These are phyloP conservation scores for Emmonsiellopsis sp. DNA, from an alignment of 2,329 filamentous ascomycete genomes.

Conservation along the genomic window DNA sequence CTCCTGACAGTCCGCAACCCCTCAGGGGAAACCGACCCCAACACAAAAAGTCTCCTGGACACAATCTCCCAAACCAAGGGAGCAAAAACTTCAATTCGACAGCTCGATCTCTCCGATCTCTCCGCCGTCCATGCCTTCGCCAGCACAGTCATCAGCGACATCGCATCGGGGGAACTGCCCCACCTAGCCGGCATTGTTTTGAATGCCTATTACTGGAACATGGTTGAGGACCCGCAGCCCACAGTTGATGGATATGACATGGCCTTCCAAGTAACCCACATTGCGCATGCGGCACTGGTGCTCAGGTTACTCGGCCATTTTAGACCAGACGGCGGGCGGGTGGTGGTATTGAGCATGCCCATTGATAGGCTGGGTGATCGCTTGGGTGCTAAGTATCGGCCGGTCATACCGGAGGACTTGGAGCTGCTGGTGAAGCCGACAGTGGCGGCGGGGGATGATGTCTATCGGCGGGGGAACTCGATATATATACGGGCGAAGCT, in stretches of 20 bases:
- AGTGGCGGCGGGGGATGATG: too few species aligned
- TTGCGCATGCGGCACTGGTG: background rate
- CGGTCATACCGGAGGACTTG: too few species aligned
- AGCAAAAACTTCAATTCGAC: too few species aligned
- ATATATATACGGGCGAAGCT: too few species aligned
- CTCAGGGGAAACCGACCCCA: background rate
- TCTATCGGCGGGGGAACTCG: too few species aligned
- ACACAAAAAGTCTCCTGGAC: background rate
- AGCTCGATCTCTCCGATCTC: background rate
- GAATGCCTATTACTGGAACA: background rate
- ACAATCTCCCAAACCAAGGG: background rate
- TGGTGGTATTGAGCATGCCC: background rate
- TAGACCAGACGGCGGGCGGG: too few species aligned
- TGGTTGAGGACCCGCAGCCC: background rate
- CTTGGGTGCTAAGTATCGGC: too few species aligned
- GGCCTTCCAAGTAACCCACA: background rate
- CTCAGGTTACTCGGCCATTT: background rate
- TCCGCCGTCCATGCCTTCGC: background rate
- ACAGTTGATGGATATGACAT: too few species aligned
- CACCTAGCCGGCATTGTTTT: background rate
- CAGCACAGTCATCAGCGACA: background rate
- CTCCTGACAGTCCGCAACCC: background rate
- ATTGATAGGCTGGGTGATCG: too few species aligned
- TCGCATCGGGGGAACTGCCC: background rate
- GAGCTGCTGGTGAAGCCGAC: too few species aligned